These are phyloP conservation scores for Cercospora janseana DNA, from an alignment of 2,329 filamentous ascomycete genomes.

Conservation along the genomic window DNA sequence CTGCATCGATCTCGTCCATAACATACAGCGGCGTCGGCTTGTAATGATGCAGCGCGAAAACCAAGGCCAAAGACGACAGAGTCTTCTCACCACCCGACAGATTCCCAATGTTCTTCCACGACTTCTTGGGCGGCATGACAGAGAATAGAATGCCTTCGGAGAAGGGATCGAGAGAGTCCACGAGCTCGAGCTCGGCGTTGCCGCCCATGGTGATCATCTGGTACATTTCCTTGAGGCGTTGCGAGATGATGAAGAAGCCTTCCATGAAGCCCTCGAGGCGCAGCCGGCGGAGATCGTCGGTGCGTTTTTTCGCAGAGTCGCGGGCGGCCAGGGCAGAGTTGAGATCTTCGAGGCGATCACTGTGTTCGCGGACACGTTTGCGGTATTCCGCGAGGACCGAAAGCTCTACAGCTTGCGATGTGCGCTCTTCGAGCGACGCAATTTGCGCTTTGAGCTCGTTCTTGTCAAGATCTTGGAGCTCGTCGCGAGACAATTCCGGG, in stretches of 20 bases:
- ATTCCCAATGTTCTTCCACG: slow-evolving; percentile 99
- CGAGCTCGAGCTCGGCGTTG: slow-evolving; percentile 94
- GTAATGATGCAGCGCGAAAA: slow-evolving; percentile 98
- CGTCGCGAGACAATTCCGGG: slow-evolving; percentile 74
- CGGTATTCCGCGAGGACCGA: slow-evolving; percentile 86
- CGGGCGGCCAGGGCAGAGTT: slow-evolving; percentile 72
- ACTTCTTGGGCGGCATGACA: slow-evolving; percentile 99
- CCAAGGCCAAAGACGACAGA: slow-evolving; percentile 82
- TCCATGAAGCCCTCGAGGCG: slow-evolving; percentile 98
- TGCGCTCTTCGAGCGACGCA: slow-evolving; percentile 68
- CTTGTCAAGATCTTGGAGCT: slow-evolving; percentile 63
- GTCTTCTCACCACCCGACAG: slow-evolving; percentile 97
- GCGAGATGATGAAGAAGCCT: slow-evolving; percentile 88
- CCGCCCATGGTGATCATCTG: slow-evolving; percentile 99
- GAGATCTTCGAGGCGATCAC: slow-evolving; percentile 77
- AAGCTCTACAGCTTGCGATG: slow-evolving; percentile 84
- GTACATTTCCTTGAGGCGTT: slow-evolving; percentile 98
- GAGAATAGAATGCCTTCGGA: slow-evolving; percentile 95
- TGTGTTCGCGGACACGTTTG: slow-evolving; percentile 78
- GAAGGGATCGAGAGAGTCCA: slow-evolving; percentile 94
- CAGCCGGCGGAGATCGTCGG: slow-evolving; percentile 85
- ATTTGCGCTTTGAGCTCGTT: slow-evolving; percentile 63
- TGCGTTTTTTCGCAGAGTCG: slow-evolving; percentile 85
- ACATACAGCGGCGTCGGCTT: slow-evolving; percentile 97
- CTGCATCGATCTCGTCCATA: slow-evolving; percentile 99